A percentile compares a stretch with the other conserved stretches of the same genome.
phyloP scores from a whole-genome alignment of 2,329 filamentous ascomycete species.

The Colletotrichum sp. region DNA sequence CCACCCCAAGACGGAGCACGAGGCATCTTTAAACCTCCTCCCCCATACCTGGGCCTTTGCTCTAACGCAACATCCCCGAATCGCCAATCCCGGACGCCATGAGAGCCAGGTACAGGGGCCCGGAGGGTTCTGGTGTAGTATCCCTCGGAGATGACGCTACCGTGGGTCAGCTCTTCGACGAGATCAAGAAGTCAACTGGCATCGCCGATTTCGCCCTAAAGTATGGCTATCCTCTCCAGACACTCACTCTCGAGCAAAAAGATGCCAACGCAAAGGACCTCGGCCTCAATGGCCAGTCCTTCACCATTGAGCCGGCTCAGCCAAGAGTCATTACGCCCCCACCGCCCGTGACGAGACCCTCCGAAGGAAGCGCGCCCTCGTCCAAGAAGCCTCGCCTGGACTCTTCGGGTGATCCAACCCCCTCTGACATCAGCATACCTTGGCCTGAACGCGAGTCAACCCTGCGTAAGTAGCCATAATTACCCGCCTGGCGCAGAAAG shows the following conservation, averaged over 20 bases:
- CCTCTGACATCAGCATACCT: constrained; percentile 38
- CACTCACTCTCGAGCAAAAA: constrained; percentile 64
- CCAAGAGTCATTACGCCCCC: constrained; percentile 10
- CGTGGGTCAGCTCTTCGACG: constrained; percentile 63
- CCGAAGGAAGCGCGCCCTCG: neutral
- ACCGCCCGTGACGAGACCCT: neutral
- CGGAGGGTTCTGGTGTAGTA: constrained; percentile 73
- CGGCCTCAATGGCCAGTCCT: constrained; percentile 54
- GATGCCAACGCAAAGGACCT: constrained; percentile 52
- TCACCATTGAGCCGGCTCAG: constrained; percentile 50
- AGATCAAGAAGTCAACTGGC: constrained; percentile 68
- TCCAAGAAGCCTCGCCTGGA: neutral
- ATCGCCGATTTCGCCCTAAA: constrained; percentile 76
- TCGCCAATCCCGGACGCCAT: constrained; percentile 48
- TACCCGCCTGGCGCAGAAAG: constrained; percentile 36
- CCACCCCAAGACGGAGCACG: neutral
- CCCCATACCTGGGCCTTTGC: neutral
- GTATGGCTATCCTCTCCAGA: constrained; percentile 81
- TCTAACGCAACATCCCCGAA: neutral
- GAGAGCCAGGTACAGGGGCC: constrained; percentile 77
- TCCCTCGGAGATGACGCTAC: constrained; percentile 72
- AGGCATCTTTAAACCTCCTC: neutral
- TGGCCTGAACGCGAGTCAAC: constrained; percentile 57
- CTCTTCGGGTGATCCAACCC: neutral
- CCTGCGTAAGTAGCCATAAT: constrained; percentile 44